Base-by-base conservation (phyloP, 768 basidiomycete genomes). In the Phlebiopsis gigantea region DNA sequence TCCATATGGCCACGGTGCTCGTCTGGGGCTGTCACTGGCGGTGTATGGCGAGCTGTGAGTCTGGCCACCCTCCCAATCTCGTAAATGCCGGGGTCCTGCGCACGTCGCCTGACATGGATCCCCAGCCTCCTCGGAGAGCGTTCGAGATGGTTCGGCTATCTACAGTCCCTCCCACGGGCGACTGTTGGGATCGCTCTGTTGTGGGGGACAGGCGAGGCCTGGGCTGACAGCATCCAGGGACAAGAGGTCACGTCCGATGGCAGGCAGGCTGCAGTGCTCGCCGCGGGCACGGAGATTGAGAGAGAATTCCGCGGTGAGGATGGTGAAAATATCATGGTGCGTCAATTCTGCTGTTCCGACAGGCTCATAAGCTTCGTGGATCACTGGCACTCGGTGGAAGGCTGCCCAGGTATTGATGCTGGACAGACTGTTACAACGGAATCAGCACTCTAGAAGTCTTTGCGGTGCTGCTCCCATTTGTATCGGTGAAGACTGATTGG, bases 41-140 rank as follows among this genome's bases (percentile, higher is more conserved):
- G 71, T 90, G 21, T 84, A 84, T 57, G 73, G 71, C 28, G 88
- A 90, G 69, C 69, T 84, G 88, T 88, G 66, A 71, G 80, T 71
- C 55, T 25, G 9, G 15, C 25, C 34, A 17, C 34, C 3, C 2
- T 39, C 34, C 17, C 59, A 26, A 46, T 29, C 49, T 63, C 24
- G 21, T 53, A 8, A 57, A n/a, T n/a, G n/a, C 31, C 31, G 31
- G 14, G 7, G 7, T 14, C 31, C 46, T 25, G n/a, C 46, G 46
- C 46, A 15, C 19, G 43, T n/a, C 17, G 22, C 43, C 45, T 21
- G 21, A 54, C 57, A 61, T 44, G 26, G 42, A 46, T 43, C 22
- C 44, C 4, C 51, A 88, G 87, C 56, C 64, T 83, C 47, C 72
- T 67, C 53, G 80, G 79, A 31, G 44, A 66, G 46, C 52, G 55